These are phyloP conservation scores for Hericium rajendrae DNA, from an alignment of 768 basidiomycete genomes.

Conservation along the genomic window DNA sequence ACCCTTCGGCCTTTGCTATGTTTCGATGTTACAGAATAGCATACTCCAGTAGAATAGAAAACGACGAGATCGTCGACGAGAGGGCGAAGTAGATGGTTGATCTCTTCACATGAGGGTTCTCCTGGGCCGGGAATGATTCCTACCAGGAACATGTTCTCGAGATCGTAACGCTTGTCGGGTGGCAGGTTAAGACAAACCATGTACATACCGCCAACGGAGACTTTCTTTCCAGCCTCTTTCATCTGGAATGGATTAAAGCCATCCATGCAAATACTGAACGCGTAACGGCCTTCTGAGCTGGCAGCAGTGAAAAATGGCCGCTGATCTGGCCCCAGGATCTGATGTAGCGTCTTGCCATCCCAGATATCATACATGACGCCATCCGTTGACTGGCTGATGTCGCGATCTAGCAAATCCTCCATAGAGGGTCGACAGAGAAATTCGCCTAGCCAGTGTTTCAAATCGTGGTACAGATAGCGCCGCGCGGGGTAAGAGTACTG, in stretches of 20 bases:
- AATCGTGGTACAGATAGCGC: conserved; percentile 4
- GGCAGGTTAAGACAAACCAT: conserved; percentile 30
- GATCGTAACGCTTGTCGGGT: conserved; percentile 22
- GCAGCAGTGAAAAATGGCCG: not conserved
- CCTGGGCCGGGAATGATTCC: conserved; percentile 33
- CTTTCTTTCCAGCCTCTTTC: conserved; percentile 20
- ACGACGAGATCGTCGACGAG: conserved; percentile 28
- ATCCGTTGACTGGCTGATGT: not conserved
- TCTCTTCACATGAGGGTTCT: conserved; percentile 22
- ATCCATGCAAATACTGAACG: conserved; percentile 25
- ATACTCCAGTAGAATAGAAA: conserved; percentile 26
- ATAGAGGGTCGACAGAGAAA: conserved; percentile 1
- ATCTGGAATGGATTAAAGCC: conserved; percentile 29
- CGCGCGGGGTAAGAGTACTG: not conserved
- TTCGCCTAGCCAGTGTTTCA: conserved; percentile 4
- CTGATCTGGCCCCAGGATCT: not conserved
- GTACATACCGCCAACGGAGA: conserved; percentile 20
- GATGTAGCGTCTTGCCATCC: conserved; percentile 1
- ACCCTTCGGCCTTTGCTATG: not conserved
- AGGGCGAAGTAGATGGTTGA: conserved; percentile 30
- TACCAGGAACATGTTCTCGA: conserved; percentile 32
- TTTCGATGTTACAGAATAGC: conserved; percentile 17
- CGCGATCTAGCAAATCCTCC: not conserved
- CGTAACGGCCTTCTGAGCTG: conserved; percentile 14
- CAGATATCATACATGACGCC: conserved; percentile 2